These are phyloP conservation scores for Irineochytrium annulatum DNA, from an alignment of 192 early-diverging fungal genomes.

Conservation along the genomic window DNA sequence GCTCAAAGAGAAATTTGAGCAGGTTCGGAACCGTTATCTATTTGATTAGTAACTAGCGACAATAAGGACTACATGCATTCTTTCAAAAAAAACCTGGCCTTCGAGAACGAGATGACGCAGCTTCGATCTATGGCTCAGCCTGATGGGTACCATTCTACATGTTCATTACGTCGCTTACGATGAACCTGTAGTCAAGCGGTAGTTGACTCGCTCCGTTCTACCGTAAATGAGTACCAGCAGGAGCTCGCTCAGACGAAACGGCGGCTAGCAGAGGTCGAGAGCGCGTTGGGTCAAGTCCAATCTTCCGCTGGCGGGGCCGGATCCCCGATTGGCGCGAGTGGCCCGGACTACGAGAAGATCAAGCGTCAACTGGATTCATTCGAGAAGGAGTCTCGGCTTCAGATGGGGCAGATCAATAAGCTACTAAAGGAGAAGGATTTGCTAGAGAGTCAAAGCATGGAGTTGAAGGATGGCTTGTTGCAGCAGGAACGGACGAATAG, in stretches of 20 bases:
- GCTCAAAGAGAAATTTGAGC: constrained; percentile 56
- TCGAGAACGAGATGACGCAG: constrained; percentile 46
- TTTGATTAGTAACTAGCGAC: background rate
- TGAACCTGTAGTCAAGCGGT: constrained; percentile 3
- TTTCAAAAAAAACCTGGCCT: constrained; percentile 48
- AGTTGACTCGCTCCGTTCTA: constrained; percentile 1
- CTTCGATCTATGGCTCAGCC: constrained; percentile 9
- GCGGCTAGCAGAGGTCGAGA: constrained; percentile 27
- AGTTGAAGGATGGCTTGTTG: constrained; percentile 49
- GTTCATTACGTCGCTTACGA: background rate
- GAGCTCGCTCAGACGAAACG: constrained; percentile 11
- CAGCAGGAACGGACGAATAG: constrained; percentile 46
- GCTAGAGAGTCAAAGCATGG: constrained; percentile 43
- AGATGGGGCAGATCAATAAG: constrained; percentile 44
- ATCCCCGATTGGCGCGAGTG: background rate
- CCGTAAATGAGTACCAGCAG: constrained; percentile 9
- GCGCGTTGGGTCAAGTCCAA: constrained; percentile 13
- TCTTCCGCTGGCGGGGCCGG: background rate
- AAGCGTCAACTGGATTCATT: constrained; percentile 24
- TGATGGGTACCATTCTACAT: background rate
- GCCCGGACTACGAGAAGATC: constrained; percentile 22
- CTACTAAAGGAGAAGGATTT: constrained; percentile 55
- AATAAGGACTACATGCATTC: constrained; percentile 48
- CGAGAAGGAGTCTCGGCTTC: constrained; percentile 15
- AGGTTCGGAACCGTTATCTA: constrained; percentile 22